Percentiles rank a stretch among this genome's conserved stretches.
Conservation (phyloP, 106 monocot species). For the Amphibolis antarctica region DNA sequence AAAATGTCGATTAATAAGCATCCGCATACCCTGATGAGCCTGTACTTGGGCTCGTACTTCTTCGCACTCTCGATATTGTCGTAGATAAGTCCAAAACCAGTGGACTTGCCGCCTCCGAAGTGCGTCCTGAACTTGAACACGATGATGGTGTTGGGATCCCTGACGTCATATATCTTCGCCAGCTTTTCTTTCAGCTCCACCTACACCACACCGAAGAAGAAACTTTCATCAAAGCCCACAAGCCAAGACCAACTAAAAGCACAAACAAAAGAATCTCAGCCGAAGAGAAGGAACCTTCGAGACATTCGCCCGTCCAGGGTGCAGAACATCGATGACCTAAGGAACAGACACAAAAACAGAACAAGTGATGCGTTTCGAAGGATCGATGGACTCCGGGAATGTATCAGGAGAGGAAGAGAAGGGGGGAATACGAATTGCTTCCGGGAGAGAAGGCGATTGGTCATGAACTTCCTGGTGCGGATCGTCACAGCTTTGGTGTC, state of each 20-base stretch:
- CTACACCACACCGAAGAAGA: constrained; percentile 17
- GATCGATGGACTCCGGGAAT: not conserved
- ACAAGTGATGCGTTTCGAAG: not conserved
- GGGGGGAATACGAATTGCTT: constrained; percentile 58
- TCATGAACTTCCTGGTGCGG: constrained; percentile 84
- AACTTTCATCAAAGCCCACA: not conserved
- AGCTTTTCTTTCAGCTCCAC: constrained; percentile 71
- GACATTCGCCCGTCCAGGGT: constrained; percentile 66
- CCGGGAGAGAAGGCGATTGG: constrained; percentile 70
- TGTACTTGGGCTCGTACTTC: constrained; percentile 77
- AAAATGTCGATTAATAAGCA: not conserved
- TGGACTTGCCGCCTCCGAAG: constrained; percentile 80
- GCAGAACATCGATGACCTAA: constrained; percentile 69
- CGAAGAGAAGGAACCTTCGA: constrained; percentile 33
- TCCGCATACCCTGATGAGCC: constrained; percentile 56
- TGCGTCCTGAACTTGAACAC: constrained; percentile 78
- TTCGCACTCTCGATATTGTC: constrained; percentile 64
- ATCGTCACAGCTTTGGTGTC: constrained; percentile 66
- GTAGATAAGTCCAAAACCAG: constrained; percentile 76
- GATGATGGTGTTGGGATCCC: constrained; percentile 67
- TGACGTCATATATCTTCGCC: constrained; percentile 57
- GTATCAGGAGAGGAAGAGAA: not conserved
- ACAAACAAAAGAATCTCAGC: not conserved
- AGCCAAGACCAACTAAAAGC: not conserved
- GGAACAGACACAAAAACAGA: not conserved